A percentile compares a stretch with the other conserved stretches of the same genome.
phyloP scores from a whole-genome alignment of 345 rosid genomes.

The Corchorus olitorius region DNA sequence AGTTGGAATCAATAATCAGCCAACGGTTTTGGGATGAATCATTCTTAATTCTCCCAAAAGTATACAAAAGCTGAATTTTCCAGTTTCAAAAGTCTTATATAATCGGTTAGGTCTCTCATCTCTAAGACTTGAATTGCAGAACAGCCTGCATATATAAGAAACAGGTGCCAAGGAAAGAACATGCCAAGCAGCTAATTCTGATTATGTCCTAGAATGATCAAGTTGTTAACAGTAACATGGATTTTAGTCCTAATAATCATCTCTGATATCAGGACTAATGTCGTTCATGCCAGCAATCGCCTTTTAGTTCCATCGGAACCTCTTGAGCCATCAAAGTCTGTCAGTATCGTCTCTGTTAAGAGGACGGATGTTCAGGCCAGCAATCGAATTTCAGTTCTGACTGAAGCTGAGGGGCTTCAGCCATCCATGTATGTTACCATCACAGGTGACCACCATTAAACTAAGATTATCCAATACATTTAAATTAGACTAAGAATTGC shows the following conservation, averaged over 20 bases:
- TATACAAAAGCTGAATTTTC: neutral
- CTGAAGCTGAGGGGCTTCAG: conserved; percentile 21
- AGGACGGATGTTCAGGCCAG: conserved; percentile 28
- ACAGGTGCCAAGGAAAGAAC: neutral
- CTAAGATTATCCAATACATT: neutral
- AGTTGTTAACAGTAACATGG: conserved; percentile 26
- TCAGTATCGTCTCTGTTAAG: conserved; percentile 35
- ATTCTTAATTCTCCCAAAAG: conserved; percentile 7
- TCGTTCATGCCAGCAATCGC: conserved; percentile 34
- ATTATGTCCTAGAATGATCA: conserved; percentile 19
- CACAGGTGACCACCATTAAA: conserved; percentile 41
- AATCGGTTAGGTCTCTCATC: conserved; percentile 33
- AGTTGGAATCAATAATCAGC: neutral
- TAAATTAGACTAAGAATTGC: too few relatives aligned
- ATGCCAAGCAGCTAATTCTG: neutral
- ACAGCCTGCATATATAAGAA: conserved; percentile 17
- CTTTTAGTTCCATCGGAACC: conserved; percentile 14
- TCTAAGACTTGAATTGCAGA: conserved; percentile 9
- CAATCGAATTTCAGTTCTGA: conserved; percentile 24
- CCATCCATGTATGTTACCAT: conserved; percentile 40
- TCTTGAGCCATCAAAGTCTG: conserved; percentile 29
- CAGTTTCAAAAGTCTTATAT: conserved; percentile 15
- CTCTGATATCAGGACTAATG: neutral
- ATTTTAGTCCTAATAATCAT: conserved; percentile 30
- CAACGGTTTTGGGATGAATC: conserved; percentile 30